Base-by-base conservation (phyloP, 2,329 filamentous ascomycete species). In the Ophiostoma australiae region DNA sequence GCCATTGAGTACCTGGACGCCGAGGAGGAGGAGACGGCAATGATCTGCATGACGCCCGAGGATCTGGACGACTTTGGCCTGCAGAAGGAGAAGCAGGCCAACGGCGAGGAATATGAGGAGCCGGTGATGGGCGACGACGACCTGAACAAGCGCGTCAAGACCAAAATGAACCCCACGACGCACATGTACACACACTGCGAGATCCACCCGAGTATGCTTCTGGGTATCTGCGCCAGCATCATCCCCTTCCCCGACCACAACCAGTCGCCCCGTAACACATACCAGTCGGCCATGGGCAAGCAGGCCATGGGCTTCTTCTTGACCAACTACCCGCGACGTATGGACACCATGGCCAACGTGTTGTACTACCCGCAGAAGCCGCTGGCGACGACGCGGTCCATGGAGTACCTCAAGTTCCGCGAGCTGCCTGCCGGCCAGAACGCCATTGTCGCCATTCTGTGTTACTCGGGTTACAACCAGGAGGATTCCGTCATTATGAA, bases 401-500 rank as follows among this genome's bases (percentile, higher is more conserved):
- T 99, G 96, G 95, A 99, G 80, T 98, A 96, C 80, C 84, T 99
- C 76, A 97, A 97, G 78, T 99, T 99, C 89, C 89, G 95, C 81
- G 95, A 99, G 80, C 84, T 99, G 72, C 95, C 95, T 23, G 95
- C 95, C 20, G 95, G 95, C 2, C 95, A 99, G 80, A 99, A 99
- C 77, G 95, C 95, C 27, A 99, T 99, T 76, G 95, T 99, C 15
- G 96, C 95, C 58, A 99, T 99, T 81, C 90, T 93, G 72, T 96
- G 92, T 80, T 99, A 99, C 82, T 97, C 94, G 70, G 95, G 95
- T 72, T 99, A 99, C 84, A 99, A 99, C 81, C 96, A 99, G 80
- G 95, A 99, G 93, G 95, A 99, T 89, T 99, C 95, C 75, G 94
- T 99, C 75, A 97, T 99, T 77, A 98, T 99, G 95, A 99, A 99